Evolutionary conservation across 2,329 filamentous ascomycete species (phyloP), one percentile per base, ranked within the genome.

Genomic region (Cordyceps militaris): DNA sequence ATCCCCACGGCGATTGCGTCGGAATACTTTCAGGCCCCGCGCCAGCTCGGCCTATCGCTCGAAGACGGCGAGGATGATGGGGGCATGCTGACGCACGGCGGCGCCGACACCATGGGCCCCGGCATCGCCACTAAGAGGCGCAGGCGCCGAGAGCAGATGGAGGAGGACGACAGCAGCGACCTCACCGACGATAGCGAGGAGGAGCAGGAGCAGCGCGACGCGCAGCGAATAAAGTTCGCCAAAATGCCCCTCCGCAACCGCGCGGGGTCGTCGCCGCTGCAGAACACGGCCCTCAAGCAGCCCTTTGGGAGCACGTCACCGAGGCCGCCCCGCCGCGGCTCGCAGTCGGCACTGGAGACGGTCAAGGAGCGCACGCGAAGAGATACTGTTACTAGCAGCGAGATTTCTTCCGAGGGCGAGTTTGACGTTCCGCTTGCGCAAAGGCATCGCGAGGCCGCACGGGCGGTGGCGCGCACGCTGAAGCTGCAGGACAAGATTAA

Each of bases 221-320:
- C 88, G 2, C 90, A 95, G 69, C 90, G 95, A 70, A 96, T 97
- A 70, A 92, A 93, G 68, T 99, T 99, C 72, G 85, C 88, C 50
- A 97, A 97, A 73, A 93, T 97, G 89, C 93, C 94, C 1, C 81
- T 96, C 44, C 84, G 92, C 30, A 85, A 85, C 63, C 85, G 93
- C 57, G 89, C 92, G 26, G 93, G 90, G 11, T 97, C 92, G 0
- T 97, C 93, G 49, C 93, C 93, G 3, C 85, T 89, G 38, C 86
- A 90, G 63, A 83, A 80, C 14, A 85, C 85, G 16, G 83, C 80
- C 59, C 71, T 84, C 26, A 78, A 79, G 46, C 84, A 86, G 60
- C 77, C 79, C 3, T 74, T 75, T 3, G 67, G 66, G 10, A 70
- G 74, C 51, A 71, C 77, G 3, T 80, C 80, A 2, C 79, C 79